Base-by-base conservation (phyloP, 495 filamentous ascomycete species). In the Penicillium nucicola region DNA sequence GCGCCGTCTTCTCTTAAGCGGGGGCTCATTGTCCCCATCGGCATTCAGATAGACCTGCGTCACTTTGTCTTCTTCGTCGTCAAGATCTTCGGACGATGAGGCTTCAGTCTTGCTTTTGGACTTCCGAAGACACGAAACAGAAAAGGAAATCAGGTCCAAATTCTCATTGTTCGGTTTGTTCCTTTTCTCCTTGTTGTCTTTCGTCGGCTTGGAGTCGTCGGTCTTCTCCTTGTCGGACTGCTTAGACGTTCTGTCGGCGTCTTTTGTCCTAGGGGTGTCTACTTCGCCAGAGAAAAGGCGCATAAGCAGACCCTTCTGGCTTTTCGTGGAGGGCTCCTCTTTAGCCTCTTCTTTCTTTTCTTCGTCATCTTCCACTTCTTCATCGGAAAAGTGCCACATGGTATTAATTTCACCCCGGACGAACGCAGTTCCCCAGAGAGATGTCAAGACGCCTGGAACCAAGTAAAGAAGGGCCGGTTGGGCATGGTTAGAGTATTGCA, bases 381-480 rank as follows among this genome's bases (percentile, higher is more conserved):
- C 85, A 57, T 97, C 93, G 5, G 81, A 87, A 58, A 90, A 98
- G 4, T 73, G 71, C 86, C 86, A 95, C 84, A 97, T 87, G 20
- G 81, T 64, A 20, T 63, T 69, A 10, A 89, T 23, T 55, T 97
- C 91, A 3, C 88, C 84, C 33, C 83, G 81, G 10, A 78, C 51
- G 2, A 84, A 50, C 5, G 86, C 93, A n/a, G 87, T 92, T n/a
- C 82, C 68, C 89, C 90, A 96, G 9, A 95, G 57, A 2, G 84
- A 76, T 10, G 76, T 72, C 10, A 96, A 64, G 3, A 97, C 91
- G 2, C 88, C 84, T 0, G 93, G 93, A 2, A 97, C 95, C 12
- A 98, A 82, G 60, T 98, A 98, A 7, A 98, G 72, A 34, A 98
- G 77, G 10, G 93, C 93, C 1, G 93, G 93, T 56, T 98, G 93